Conservation (phyloP, 352 stramenopile genomes). For the Pythium phragmiticola region DNA sequence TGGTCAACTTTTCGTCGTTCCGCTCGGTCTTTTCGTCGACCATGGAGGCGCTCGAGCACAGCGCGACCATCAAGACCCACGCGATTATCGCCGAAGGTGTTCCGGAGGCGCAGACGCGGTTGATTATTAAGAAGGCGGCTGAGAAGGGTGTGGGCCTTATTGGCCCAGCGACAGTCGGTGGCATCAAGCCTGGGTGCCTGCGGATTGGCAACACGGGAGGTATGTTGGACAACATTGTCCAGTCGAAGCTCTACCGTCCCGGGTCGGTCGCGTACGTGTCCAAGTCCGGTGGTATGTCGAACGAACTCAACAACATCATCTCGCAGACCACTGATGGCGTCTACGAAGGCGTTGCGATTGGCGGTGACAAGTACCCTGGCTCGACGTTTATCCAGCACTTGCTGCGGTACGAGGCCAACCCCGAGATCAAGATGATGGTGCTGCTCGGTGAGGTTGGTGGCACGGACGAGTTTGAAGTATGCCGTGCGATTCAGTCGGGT, state of each 20-base stretch:
- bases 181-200: constrained; percentile 96
- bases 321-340: constrained; percentile 94
- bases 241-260: constrained; percentile 96
- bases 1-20: constrained; percentile 98
- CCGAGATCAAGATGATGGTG: constrained; percentile 95
- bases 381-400: constrained; percentile 97
- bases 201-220: constrained; percentile 97
- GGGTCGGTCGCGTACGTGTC: constrained; percentile 96
- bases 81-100: constrained; percentile 98
- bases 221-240: constrained; percentile 98
- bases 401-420: constrained; percentile 95
- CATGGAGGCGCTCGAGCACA: constrained; percentile 94
- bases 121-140: constrained; percentile 92
- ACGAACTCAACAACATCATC: constrained; percentile 98
- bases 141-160: constrained; percentile 94
- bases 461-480: constrained; percentile 96
- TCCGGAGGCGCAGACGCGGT: constrained; percentile 92
- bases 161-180: constrained; percentile 94
- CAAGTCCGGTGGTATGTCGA: constrained; percentile 97
- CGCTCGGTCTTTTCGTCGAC: constrained; percentile 94
- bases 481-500: constrained; percentile 90
- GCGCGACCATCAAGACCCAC: constrained; percentile 93
- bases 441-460: constrained; percentile 95
- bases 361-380: constrained; percentile 95
- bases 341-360: constrained; percentile 94